These are phyloP conservation scores for Blastocystis sp. DNA, from an alignment of 352 stramenopile species.

Conservation along the genomic window DNA sequence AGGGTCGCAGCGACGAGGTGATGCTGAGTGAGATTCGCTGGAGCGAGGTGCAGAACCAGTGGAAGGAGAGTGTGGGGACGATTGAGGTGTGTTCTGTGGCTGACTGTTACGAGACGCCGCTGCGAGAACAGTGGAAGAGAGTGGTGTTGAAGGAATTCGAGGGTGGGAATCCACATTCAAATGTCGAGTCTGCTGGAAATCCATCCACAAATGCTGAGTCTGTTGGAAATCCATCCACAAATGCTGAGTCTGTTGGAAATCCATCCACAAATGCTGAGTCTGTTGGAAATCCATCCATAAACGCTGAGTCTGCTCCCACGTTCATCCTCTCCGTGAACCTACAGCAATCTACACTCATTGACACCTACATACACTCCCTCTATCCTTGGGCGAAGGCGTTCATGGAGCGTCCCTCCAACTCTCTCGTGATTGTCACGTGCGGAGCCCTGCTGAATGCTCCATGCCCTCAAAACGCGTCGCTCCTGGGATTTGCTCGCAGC, in stretches of 20 bases:
- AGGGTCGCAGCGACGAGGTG: neutral
- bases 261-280: too few species aligned
- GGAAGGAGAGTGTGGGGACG: too few species aligned
- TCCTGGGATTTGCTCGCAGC: conserved; percentile 12
- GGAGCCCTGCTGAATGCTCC: neutral
- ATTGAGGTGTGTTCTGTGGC: neutral
- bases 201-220: too few species aligned
- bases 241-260: too few species aligned
- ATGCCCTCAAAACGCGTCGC: neutral
- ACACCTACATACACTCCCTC: neutral
- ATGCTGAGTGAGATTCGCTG: neutral
- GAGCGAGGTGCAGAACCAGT: neutral
- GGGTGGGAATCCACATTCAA: too few species aligned
- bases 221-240: too few species aligned
- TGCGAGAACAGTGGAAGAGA: too few species aligned
- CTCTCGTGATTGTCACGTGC: neutral
- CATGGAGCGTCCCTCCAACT: neutral
- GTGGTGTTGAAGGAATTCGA: neutral
- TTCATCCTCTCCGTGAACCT: neutral
- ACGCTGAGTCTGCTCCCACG: too few species aligned
- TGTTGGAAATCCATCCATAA: too few species aligned
- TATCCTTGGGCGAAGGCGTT: neutral
- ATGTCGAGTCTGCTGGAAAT: too few species aligned
- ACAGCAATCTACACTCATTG: neutral
- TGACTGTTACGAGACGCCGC: too few species aligned